phyloP scores from a whole-genome alignment of 2,329 filamentous ascomycete genomes.

The Neofusicoccum umdonicola region DNA sequence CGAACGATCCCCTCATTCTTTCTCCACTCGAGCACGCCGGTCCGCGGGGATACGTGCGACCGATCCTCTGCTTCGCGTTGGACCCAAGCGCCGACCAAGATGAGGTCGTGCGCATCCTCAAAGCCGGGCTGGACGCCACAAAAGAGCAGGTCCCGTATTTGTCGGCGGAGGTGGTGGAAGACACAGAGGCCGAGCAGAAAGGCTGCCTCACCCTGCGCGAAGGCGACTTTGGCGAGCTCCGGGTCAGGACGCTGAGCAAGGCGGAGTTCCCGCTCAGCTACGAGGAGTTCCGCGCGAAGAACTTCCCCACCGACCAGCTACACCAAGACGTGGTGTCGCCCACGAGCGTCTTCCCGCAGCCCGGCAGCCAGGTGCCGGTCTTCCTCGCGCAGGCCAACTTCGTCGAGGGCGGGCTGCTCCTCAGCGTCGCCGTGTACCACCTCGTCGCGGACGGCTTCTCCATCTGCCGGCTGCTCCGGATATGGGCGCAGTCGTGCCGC shows the following conservation, averaged over 20 bases:
- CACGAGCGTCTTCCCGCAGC: background rate
- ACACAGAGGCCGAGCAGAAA: background rate
- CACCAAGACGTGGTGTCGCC: background rate
- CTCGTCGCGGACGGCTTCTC: slow-evolving; percentile 29
- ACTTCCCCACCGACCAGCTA: background rate
- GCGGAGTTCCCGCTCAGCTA: background rate
- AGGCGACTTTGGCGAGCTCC: background rate
- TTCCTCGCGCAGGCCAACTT: slow-evolving; percentile 35
- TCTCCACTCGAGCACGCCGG: background rate
- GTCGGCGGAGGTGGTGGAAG: background rate
- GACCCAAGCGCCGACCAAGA: background rate
- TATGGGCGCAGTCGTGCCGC: slow-evolving; percentile 20
- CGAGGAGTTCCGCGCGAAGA: background rate
- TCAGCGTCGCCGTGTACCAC: slow-evolving; percentile 36
- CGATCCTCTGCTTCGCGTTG: slow-evolving; percentile 4
- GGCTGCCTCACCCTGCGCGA: background rate
- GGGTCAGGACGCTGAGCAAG: background rate
- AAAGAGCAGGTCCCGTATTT: slow-evolving; percentile 6
- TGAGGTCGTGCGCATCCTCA: background rate
- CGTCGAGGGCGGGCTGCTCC: slow-evolving; percentile 33
- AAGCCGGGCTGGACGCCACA: background rate
- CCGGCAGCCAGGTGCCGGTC: slow-evolving; percentile 22
- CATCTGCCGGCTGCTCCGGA: background rate
- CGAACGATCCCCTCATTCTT: background rate
- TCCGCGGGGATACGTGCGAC: background rate